Evolutionary conservation across 768 basidiomycete species (phyloP), one percentile per base, ranked within the genome.

Genomic region (Mycena albidolilacea): DNA sequence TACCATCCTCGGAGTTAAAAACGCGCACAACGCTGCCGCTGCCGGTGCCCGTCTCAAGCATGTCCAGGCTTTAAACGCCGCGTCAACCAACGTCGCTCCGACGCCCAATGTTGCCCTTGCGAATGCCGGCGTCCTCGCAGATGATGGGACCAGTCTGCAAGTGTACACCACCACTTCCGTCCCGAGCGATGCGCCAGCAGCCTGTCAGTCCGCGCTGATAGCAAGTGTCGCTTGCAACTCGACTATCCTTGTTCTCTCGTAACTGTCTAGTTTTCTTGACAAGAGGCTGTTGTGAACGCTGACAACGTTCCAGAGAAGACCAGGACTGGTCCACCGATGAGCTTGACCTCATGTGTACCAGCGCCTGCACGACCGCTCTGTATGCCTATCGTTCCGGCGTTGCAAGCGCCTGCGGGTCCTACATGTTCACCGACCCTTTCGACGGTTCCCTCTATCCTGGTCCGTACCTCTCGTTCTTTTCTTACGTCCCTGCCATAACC

Each of bases 51-150:
- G 55, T 57, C 55, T 57, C 55, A 57, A 57, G 55, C 55, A 57
- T 35, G 35, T 57, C 55, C 55, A 57, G 55, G 55, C 55, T 57
- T 57, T 37, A 57, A 57, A 57, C 15, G 23, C 55, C 55, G 55
- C 55, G 55, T 57, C 55, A 57, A 57, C 55, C 55, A 57, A 57
- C 55, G 55, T 57, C 55, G 55, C 55, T 57, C 55, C 55, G 30
- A 35, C 55, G 55, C 23, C 55, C 55, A 57, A 57, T 57, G 55
- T 57, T 57, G 55, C 37, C 55, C 55, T 57, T 60, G 39, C 41
- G 2, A 43, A 4, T 43, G 41, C 59, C 38, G 23, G 39, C 12
- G 39, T 43, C 30, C 59, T 60, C 11, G 59, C 59, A 60, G 59
- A 41, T 15, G 59, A 17, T 39, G 57, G 30, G 59, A n/a, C n/a